A percentile compares a stretch with the other conserved stretches of the same genome.
Evolutionary conservation across 179 eudicot genomes (phyloP).

Genomic region (Kewa caespitosa): DNA sequence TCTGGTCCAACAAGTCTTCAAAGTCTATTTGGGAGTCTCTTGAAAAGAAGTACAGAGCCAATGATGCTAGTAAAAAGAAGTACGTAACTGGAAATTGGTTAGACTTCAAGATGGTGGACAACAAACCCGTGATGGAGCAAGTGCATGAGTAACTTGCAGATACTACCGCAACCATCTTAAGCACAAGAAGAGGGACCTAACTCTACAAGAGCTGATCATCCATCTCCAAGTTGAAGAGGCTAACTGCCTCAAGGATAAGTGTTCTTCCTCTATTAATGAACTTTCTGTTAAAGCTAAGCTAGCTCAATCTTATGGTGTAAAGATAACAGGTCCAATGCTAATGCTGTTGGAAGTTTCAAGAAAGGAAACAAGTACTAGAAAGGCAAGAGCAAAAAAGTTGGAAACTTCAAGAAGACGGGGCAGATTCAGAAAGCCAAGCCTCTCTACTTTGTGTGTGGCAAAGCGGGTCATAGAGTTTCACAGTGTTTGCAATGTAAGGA

Average conservation of each 20-base stretch:
- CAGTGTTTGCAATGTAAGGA: background rate
- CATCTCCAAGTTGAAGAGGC: too few species aligned
- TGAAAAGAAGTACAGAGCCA: background rate
- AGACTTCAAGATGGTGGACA: background rate
- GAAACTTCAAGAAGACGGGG: background rate
- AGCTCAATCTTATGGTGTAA: too few species aligned
- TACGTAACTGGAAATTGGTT: background rate
- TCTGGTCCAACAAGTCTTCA: background rate
- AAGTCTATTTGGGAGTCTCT: slow-evolving; percentile 2
- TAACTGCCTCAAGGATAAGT: too few species aligned
- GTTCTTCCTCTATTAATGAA: too few species aligned
- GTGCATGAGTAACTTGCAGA: background rate
- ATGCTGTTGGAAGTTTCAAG: too few species aligned
- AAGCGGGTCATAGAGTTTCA: too few species aligned
- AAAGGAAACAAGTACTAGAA: too few species aligned
- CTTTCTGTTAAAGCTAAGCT: too few species aligned
- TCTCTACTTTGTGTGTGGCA: too few species aligned
- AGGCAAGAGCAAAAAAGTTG: too few species aligned
- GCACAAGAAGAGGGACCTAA: background rate
- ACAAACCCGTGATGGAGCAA: background rate
- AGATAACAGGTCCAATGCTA: too few species aligned
- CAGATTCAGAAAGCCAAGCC: too few species aligned
- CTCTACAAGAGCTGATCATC: background rate
- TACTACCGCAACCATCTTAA: background rate
- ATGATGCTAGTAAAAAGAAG: background rate